Evolutionary conservation across 148 eudicot genomes (phyloP).

Genomic region (Oxyria digyna): DNA sequence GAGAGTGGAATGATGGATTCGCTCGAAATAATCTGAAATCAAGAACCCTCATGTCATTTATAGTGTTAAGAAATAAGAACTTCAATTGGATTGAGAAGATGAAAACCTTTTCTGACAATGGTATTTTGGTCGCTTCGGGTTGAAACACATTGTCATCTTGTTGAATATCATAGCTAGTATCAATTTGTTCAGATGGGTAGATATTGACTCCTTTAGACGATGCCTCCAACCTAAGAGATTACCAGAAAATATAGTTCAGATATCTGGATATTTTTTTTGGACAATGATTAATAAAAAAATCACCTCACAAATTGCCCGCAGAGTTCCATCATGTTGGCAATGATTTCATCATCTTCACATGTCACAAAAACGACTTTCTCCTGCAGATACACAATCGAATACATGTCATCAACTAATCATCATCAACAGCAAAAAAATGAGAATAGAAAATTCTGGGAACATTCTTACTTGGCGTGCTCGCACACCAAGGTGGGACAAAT

Average conservation of each 20-base stretch:
- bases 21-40: slow-evolving; percentile 33
- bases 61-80: neutral
- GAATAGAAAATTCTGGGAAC: neutral
- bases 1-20: slow-evolving; percentile 45
- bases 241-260: no score
- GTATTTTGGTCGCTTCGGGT: neutral
- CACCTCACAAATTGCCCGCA: slow-evolving; percentile 72
- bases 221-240: slow-evolving; percentile 54
- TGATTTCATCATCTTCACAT: slow-evolving; percentile 80
- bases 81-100: neutral
- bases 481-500: slow-evolving; percentile 98
- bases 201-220: slow-evolving; percentile 54
- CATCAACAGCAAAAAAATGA: neutral
- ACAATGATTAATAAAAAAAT: slow-evolving; percentile 9
- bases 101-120: neutral
- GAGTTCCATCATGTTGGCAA: slow-evolving; percentile 35
- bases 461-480: slow-evolving; percentile 84
- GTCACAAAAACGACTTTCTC: slow-evolving; percentile 95
- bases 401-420: neutral
- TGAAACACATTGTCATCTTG: slow-evolving; percentile 4
- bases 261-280: no score
- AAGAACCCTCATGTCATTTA: slow-evolving; percentile 4
- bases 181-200: slow-evolving; percentile 27
- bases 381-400: slow-evolving; percentile 33
- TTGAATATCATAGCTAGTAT: slow-evolving; percentile 16